Base-by-base conservation (phyloP, 1,139 yeast genomes). In the Candida mesenterica region DNA sequence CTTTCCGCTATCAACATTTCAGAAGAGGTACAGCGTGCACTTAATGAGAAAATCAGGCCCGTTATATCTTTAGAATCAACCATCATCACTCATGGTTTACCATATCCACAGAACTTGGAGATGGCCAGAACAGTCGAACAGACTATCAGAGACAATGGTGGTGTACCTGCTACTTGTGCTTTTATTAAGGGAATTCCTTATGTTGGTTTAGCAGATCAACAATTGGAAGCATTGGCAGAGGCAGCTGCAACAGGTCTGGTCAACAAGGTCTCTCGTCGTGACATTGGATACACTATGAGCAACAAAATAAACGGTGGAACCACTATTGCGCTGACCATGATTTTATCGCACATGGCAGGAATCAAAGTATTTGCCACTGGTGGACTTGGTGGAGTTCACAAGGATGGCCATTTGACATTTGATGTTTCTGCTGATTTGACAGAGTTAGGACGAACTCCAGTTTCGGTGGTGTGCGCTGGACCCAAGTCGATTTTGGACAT, bases 321-420 rank as follows among this genome's bases (percentile, higher is more conserved):
- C 2, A 88, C 97, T 0, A 86, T 88, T 42, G 88, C 96, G 1
- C 82, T 86, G 34, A 88, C 96, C 0, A 86, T 88, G 95, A 83
- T 88, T 12, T 59, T 89, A 12, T 82, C 96, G 0, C 70, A 80
- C 37, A 53, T 63, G 52, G 90, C 90, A 0, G 94, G 95, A 0
- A 85, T 88, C 48, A 73, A 76, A 45, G 89, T 89, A 15, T 89
- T 88, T 68, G 95, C 95, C 1, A 89, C 96, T 2, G 97, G 97
- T 26, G 97, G 97, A 1, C 68, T 88, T 18, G 96, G 97, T 6
- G 97, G 97, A 12, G 96, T 88, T 10, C 96, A 89, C 51, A 72
- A 88, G 38, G 86, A 84, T 9, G 95, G 84, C 5, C 82, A 84
- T 36, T 45, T 59, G 22, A 79, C 90, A 1, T 75, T 86, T 78